Conservation (phyloP, 2,329 filamentous ascomycete genomes). For the Fusarium mundagurra region DNA sequence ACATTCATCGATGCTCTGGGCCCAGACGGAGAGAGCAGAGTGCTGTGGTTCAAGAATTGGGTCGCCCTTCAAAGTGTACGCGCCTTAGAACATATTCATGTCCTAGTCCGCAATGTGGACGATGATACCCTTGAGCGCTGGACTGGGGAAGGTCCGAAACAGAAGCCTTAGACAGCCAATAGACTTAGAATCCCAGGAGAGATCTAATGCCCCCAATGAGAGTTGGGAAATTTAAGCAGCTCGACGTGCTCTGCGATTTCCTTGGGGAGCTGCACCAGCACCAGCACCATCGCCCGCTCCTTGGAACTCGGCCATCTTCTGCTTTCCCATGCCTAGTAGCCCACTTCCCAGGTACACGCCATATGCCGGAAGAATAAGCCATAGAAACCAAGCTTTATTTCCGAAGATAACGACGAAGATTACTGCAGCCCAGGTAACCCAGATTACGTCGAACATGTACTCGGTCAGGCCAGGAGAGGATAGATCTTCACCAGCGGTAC, state of each 20-base stretch:
- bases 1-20: conserved; percentile 73
- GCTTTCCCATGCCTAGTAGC: conserved; percentile 63
- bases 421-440: conserved; percentile 88
- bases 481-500: conserved; percentile 85
- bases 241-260: conserved; percentile 65
- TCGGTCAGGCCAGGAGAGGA: conserved; percentile 89
- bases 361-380: conserved; percentile 65
- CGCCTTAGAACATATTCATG: conserved; percentile 88
- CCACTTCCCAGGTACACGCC: conserved; percentile 64
- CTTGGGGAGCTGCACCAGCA: conserved; percentile 50
- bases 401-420: conserved; percentile 80
- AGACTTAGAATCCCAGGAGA: not conserved
- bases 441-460: conserved; percentile 97
- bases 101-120: conserved; percentile 68
- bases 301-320: conserved; percentile 61
- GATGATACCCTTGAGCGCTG: conserved; percentile 63
- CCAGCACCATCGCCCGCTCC: conserved; percentile 47
- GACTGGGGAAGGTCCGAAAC: conserved; percentile 58
- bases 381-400: conserved; percentile 75
- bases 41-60: conserved; percentile 97
- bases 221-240: conserved; percentile 53
- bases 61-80: conserved; percentile 86
- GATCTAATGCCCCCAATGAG: conserved; percentile 5
- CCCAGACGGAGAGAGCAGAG: conserved; percentile 57
- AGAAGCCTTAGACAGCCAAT: conserved; percentile 37